Base-by-base conservation (phyloP, 1,139 yeast genomes). In the Geotrichum aggregatum region DNA sequence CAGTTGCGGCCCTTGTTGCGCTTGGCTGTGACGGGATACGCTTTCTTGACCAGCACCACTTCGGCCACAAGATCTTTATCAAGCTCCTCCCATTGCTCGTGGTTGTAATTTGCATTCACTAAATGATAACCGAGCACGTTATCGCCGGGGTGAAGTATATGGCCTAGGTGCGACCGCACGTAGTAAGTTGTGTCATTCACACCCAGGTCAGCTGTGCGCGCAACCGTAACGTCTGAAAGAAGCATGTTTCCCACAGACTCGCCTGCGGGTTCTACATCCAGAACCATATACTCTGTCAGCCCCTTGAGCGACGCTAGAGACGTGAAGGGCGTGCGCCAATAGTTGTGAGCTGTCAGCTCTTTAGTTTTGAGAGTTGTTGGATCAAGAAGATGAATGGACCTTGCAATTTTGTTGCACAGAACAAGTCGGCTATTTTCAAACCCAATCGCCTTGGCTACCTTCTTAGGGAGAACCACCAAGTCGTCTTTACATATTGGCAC, bases 401-500 rank as follows among this genome's bases (percentile, higher is more conserved):
- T 91, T 45, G 94, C 80, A 53, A 94, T 74, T 66, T 87, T 87
- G 56, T 87, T 81, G 73, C 98, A 94, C 54, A 94, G 69, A 6
- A 87, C 94, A 50, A 65, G 52, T 40, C 55, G 61, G 44, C 61
- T 58, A 52, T 88, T 84, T 65, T 84, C 84, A 34, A 53, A 47
- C 56, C 98, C 96, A 72, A 87, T 70, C 19, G 87, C 79, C 59
- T 82, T 80, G 2, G 98, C 97, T 60, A 91, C 70, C 63, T 83
- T 83, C 66, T 84, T 84, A 30, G 98, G 98, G 59, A 94, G 75
- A 40, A 92, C 89, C 36, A 94, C 96, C 63, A 94, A 76, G 66
- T 94, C 98, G 67, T 92, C 98, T 70, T 94, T 86, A 78, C 98
- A 92, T 49, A 94, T 83, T 19, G 98, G 98, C 5, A 88, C 96